Conservation (phyloP, 23 red algal species). For the Gracilariopsis chorda region DNA sequence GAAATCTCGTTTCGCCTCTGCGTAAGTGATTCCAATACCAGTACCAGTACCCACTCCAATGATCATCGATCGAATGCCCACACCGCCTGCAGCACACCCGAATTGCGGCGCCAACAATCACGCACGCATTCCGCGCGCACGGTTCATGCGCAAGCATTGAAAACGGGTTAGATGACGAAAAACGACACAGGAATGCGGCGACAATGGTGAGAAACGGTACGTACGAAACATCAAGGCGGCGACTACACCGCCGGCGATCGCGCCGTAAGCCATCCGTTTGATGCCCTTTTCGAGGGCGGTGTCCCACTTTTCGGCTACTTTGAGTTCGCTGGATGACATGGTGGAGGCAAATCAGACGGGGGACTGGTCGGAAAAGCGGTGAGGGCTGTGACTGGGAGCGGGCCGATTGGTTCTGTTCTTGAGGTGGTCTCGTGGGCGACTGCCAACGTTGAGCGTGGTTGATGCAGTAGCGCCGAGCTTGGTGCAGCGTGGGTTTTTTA, state of each 20-base stretch:
- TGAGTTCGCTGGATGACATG: constrained; percentile 65
- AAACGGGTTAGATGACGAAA: background rate
- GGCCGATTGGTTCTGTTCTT: background rate
- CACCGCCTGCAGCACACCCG: constrained; percentile 57
- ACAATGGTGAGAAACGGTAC: background rate
- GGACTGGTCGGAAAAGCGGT: background rate
- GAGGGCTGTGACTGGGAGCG: background rate
- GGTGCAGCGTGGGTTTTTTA: background rate
- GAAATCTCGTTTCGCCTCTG: constrained; percentile 91
- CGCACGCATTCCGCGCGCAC: too few species aligned
- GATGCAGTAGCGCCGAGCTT: background rate
- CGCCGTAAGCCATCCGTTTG: constrained; percentile 94
- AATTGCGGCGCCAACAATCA: background rate
- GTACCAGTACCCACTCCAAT: constrained; percentile 80
- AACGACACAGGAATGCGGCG: background rate
- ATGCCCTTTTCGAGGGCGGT: constrained; percentile 90
- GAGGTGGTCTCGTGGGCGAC: background rate
- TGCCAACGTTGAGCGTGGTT: background rate
- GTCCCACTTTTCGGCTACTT: constrained; percentile 93
- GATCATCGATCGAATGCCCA: constrained; percentile 66
- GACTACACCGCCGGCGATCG: constrained; percentile 70
- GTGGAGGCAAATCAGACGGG: background rate
- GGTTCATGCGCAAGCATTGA: too few species aligned
- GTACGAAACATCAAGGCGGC: constrained; percentile 90
- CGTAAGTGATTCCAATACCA: constrained; percentile 94